phyloP scores from a whole-genome alignment of 2,329 filamentous ascomycete species.

The Diaporthe sp. region DNA sequence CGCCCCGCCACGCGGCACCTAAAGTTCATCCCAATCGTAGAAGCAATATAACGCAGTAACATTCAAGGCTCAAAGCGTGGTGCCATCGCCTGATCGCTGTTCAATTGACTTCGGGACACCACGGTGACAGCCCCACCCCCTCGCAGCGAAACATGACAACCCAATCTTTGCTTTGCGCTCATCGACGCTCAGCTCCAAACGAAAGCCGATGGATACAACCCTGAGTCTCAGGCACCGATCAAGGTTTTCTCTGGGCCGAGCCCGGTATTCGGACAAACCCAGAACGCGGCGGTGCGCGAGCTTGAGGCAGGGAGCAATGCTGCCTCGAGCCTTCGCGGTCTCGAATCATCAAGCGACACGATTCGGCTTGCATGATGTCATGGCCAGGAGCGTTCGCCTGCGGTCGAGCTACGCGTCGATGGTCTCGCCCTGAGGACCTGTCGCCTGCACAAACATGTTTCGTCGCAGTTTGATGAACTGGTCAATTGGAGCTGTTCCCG shows the following conservation, averaged over 20 bases:
- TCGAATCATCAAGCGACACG: conserved; percentile 34
- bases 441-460: conserved; percentile 30
- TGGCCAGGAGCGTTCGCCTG: conserved; percentile 4
- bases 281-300: not conserved
- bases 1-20: conserved; percentile 3
- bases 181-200: not conserved
- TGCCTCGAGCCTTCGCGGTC: conserved; percentile 1
- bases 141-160: not conserved
- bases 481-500: conserved; percentile 31
- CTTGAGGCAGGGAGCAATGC: not conserved
- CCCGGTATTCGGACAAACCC: not conserved
- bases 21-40: conserved; percentile 24
- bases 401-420: not conserved
- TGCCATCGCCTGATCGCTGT: conserved; percentile 28
- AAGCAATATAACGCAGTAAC: conserved; percentile 12
- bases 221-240: conserved; percentile 29
- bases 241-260: conserved; percentile 11
- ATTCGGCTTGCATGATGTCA: conserved; percentile 16
- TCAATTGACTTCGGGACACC: conserved; percentile 27
- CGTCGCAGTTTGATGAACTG: conserved; percentile 25
- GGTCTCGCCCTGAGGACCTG: conserved; percentile 4
- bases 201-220: conserved; percentile 16
- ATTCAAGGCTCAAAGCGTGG: conserved; percentile 30
- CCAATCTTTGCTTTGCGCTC: conserved; percentile 25
- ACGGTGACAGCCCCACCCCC: conserved; percentile 11